phyloP scores from a whole-genome alignment of 106 monocot genomes.

The Dendrobium huoshanense region DNA sequence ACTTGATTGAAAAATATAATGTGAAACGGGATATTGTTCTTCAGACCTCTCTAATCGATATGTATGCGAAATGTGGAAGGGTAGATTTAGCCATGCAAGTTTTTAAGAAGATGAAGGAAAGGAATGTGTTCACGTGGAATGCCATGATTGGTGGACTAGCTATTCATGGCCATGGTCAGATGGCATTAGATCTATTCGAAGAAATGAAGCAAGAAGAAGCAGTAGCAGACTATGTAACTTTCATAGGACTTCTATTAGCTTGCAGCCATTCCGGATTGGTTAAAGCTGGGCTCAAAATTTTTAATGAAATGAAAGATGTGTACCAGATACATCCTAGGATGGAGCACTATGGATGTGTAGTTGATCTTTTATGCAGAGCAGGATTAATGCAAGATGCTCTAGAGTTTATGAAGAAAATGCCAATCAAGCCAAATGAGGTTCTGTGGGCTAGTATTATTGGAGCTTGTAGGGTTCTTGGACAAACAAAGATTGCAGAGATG shows the following conservation, averaged over 20 bases:
- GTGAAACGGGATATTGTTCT: slow-evolving; percentile 22
- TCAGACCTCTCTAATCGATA: slow-evolving; percentile 39
- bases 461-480: slow-evolving; percentile 22
- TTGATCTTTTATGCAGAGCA: slow-evolving; percentile 26
- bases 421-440: slow-evolving; percentile 24
- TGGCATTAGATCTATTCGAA: slow-evolving; percentile 18
- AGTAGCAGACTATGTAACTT: slow-evolving; percentile 25
- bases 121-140: slow-evolving; percentile 31
- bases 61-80: slow-evolving; percentile 69
- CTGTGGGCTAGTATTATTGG: slow-evolving; percentile 24
- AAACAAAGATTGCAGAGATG: slow-evolving; percentile 19
- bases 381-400: slow-evolving; percentile 20
- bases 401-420: slow-evolving; percentile 31
- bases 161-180: slow-evolving; percentile 19
- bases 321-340: slow-evolving; percentile 18
- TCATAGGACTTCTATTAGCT: slow-evolving; percentile 26
- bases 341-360: slow-evolving; percentile 38
- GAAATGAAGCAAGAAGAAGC: slow-evolving; percentile 17
- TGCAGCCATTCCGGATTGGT: slow-evolving; percentile 33
- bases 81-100: slow-evolving; percentile 21
- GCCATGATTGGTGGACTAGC: slow-evolving; percentile 25
- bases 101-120: slow-evolving; percentile 20
- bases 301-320: slow-evolving; percentile 14
- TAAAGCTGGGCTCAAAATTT: slow-evolving; percentile 14
- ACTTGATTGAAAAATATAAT: slow-evolving; percentile 3